These are phyloP conservation scores for Elymus sibiricus DNA, from an alignment of 176 grass and related monocot genomes.

Conservation along the genomic window DNA sequence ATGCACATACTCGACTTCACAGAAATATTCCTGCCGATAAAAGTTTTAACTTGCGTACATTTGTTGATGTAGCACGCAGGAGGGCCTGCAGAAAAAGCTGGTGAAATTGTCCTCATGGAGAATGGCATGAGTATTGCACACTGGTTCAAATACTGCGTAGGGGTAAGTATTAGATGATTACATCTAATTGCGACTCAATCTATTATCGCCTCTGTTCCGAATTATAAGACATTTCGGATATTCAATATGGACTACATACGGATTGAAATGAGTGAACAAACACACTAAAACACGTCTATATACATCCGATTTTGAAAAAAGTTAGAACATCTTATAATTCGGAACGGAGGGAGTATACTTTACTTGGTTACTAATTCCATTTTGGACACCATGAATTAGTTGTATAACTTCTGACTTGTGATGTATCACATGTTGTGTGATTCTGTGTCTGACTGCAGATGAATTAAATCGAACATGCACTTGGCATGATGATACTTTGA, in stretches of 20 bases:
- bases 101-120: constrained; percentile 79
- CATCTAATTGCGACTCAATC: background rate
- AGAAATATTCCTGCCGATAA: constrained; percentile 2
- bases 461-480: background rate
- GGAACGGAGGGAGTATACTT: too few species aligned
- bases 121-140: constrained; percentile 88
- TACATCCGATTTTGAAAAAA: too few species aligned
- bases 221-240: too few species aligned
- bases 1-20: background rate
- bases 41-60: constrained; percentile 16
- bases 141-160: constrained; percentile 68
- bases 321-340: too few species aligned
- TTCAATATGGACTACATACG: too few species aligned
- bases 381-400: background rate
- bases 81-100: constrained; percentile 57
- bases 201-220: too few species aligned
- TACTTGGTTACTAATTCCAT: background rate
- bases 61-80: constrained; percentile 79
- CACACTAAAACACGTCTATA: too few species aligned
- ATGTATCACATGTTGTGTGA: background rate
- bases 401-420: background rate
- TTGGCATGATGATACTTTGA: constrained; percentile 9
- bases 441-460: background rate
- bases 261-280: too few species aligned
- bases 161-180: constrained; percentile 46